A percentile compares a stretch with the other conserved stretches of the same genome.
Evolutionary conservation across 2,329 filamentous ascomycete species (phyloP).

Genomic region (Phaeosphaeriaceae sp.): DNA sequence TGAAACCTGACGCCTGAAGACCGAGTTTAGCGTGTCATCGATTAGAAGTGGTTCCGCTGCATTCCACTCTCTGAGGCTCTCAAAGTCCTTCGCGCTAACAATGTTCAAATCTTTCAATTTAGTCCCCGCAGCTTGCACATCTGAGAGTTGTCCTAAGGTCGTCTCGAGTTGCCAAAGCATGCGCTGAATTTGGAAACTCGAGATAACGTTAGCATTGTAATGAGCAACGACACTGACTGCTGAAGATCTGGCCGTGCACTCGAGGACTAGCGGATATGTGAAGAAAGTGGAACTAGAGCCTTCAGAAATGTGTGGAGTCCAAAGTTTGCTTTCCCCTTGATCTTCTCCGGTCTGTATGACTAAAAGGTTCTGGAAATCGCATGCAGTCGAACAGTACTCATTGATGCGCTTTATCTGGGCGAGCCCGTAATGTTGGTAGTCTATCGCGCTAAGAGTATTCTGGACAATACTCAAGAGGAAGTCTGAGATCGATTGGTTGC

Average conservation of each 20-base stretch:
- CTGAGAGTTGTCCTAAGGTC: constrained; percentile 33
- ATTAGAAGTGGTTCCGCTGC: constrained; percentile 23
- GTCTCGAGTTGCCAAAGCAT: constrained; percentile 39
- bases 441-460: constrained; percentile 36
- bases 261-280: constrained; percentile 41
- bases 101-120: constrained; percentile 31
- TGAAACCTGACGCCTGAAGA: constrained; percentile 30
- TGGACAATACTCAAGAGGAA: constrained; percentile 27
- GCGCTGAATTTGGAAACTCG: constrained; percentile 36
- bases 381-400: constrained; percentile 61
- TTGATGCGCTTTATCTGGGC: constrained; percentile 52
- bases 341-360: constrained; percentile 56
- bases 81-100: constrained; percentile 34
- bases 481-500: constrained; percentile 27
- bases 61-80: constrained; percentile 35
- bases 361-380: constrained; percentile 62
- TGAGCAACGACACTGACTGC: constrained; percentile 32
- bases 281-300: constrained; percentile 43
- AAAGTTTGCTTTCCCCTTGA: constrained; percentile 30
- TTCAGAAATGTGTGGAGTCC: constrained; percentile 35
- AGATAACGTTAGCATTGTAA: constrained; percentile 36
- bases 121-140: constrained; percentile 25
- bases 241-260: constrained; percentile 31
- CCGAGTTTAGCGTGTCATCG: constrained; percentile 31
- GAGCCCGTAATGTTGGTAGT: constrained; percentile 47